Base-by-base conservation (phyloP, 1,284 basidiomycete genomes). In the Flammula alnicola region DNA sequence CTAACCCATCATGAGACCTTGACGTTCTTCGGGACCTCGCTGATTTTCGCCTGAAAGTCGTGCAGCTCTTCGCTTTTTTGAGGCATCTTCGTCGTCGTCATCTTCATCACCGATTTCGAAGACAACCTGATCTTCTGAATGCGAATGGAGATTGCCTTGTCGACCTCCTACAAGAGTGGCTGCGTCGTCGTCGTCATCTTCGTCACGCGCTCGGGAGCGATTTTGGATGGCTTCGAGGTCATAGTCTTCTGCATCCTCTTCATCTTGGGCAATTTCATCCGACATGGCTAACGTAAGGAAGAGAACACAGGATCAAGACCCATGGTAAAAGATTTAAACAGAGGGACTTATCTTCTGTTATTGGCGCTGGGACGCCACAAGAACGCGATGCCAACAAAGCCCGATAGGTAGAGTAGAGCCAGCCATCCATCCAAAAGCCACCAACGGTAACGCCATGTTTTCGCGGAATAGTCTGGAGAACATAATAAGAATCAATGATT, bases 381-480 rank as follows among this genome's bases (percentile, higher is more conserved):
- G 73, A 86, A 98, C 2, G 91, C 86, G 55, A 98, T 93, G 7
- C 83, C 76, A 38, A 77, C 72, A 67, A 99, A 98, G 37, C 89
- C 86, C 26, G 78, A 70, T 41, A 95, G 80, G 67, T 94, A 97
- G 27, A 97, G 83, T 23, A 94, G 75, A 1, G 90, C 84, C 23
- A 98, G 79, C 79, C 93, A 98, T n/a, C 95, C 97, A 62, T 99
- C 97, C 35, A 99, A 79, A 11, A 99, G 74, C 83, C 95, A 93
- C 97, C 97, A 99, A 43, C 95, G 84, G 45, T 85, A 83, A 56
- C 81, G 82, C 96, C 96, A 99, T n/a, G 93, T 91, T 55, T 88
- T 87, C 1, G 95, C 91, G 5, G 92, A 89, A 64, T 96, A 98
- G 64, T 96, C 93, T 93, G 16, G 23, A 33, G 33, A 45, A 33